These are phyloP conservation scores for Solanum bukasovii DNA, from an alignment of 257 asterid genomes.

Conservation along the genomic window DNA sequence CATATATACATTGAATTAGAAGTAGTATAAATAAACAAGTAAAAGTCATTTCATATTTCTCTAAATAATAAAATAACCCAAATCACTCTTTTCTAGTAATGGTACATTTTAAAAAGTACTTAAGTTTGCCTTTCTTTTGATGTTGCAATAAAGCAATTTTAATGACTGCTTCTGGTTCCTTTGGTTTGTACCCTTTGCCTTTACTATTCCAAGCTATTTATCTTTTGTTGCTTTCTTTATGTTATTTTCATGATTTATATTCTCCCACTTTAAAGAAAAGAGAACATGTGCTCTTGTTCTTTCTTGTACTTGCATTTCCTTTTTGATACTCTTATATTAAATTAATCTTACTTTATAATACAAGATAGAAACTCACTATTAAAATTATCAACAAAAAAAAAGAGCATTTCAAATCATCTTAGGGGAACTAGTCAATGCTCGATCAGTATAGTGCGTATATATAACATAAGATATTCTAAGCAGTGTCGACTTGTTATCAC, in stretches of 20 bases:
- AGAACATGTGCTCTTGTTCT: constrained; percentile 24
- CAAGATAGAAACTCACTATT: constrained; percentile 1
- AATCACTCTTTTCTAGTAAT: constrained; percentile 19
- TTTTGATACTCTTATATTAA: background rate
- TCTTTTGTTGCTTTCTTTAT: background rate
- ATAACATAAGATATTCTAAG: background rate
- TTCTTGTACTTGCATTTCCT: constrained; percentile 29
- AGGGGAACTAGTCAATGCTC: background rate
- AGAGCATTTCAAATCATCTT: constrained; percentile 9
- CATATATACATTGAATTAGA: background rate
- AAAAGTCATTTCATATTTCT: constrained; percentile 1
- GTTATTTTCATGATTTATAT: constrained; percentile 10
- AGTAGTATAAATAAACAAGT: background rate
- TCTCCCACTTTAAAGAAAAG: constrained; percentile 18
- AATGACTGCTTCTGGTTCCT: constrained; percentile 7
- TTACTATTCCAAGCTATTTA: constrained; percentile 3
- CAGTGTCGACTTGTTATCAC: background rate
- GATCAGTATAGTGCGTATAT: too few species aligned
- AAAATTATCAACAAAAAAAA: background rate
- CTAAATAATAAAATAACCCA: constrained; percentile 6
- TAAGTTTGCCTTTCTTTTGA: constrained; percentile 16
- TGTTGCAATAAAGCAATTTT: constrained; percentile 32
- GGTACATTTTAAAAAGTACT: constrained; percentile 15
- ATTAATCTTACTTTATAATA: constrained; percentile 11
- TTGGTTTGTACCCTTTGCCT: constrained; percentile 9